phyloP scores from a whole-genome alignment of 371 early-diverging fungal genomes.

The Lichtheimia ornata region DNA sequence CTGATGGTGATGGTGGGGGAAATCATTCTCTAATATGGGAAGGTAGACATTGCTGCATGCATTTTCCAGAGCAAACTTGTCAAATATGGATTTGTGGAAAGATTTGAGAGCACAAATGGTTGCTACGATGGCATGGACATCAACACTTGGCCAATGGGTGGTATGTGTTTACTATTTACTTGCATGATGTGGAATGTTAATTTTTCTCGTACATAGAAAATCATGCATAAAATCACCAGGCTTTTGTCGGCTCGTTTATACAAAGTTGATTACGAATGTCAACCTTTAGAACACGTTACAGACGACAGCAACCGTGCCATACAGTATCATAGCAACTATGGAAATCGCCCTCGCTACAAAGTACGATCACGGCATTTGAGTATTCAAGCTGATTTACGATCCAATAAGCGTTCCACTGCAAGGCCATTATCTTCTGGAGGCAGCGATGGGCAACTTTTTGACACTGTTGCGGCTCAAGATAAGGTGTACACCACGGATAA shows the following conservation, averaged over 20 bases:
- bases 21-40: not conserved
- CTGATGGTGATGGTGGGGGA: not conserved
- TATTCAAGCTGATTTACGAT: slow-evolving; percentile 25
- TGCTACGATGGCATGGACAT: slow-evolving; percentile 49
- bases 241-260: slow-evolving; percentile 51
- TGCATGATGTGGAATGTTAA: not conserved
- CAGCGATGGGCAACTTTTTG: slow-evolving; percentile 28
- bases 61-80: slow-evolving; percentile 55
- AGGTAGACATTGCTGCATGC: slow-evolving; percentile 58
- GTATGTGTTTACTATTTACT: slow-evolving; percentile 25
- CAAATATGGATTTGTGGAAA: slow-evolving; percentile 51
- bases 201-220: slow-evolving; percentile 39
- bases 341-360: slow-evolving; percentile 20
- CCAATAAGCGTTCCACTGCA: slow-evolving; percentile 13
- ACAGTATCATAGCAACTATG: not conserved
- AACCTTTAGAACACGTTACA: slow-evolving; percentile 9
- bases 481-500: not conserved
- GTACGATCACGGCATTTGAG: slow-evolving; percentile 35
- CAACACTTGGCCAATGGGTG: slow-evolving; percentile 61
- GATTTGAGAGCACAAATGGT: slow-evolving; percentile 48
- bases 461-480: slow-evolving; percentile 9
- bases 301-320: not conserved
- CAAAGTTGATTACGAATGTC: slow-evolving; percentile 51
- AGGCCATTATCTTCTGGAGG: slow-evolving; percentile 28
- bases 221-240: slow-evolving; percentile 56